Evolutionary conservation across 306 rosid species (phyloP), one percentile per base, ranked within the genome.

Genomic region (Vachellia collinsii): DNA sequence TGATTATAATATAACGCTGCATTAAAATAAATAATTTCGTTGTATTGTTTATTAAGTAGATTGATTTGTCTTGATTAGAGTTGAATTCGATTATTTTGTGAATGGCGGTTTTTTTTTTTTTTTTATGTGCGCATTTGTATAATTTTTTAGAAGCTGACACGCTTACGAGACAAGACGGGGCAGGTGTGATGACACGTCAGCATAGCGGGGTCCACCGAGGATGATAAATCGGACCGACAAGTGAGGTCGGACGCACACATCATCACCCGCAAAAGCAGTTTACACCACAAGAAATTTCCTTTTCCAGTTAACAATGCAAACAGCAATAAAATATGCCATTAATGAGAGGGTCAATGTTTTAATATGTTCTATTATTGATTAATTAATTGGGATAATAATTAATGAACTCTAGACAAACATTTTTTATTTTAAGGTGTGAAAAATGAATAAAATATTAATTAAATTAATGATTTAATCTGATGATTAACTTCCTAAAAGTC

Each of bases 161-260:
- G 58, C 42, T 20, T 12, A 44, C 13, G 29, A 17, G 29, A 11
- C 0, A 14, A 51, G 47, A 19, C 34, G 1, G 37, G 23, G 71
- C 65, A 48, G 16, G 56, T 16, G 23, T 13, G 36, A 7, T 13
- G 9, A 66, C 62, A 48, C 83, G 75, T 67, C 82, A 75, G 75
- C 80, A 47, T 0, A 12, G 34, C 2, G 1, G 8, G 86, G 82
- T 43, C 86, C 65, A 48, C 44, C 7, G 11, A 23, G 23, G 14
- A 72, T 25, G 29, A 72, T 25, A 0, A 66, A 17, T 72, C 62
- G 4, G 47, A 36, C 84, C 82, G 80, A 84, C 86, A n/a, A 0
- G 34, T 23, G 81, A 79, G 80, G 72, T 62, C 20, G 73, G 74
- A 20, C 16, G 64, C 8, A 20, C 86, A 68, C 67, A 61, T 75